Evolutionary conservation across 768 basidiomycete species (phyloP), one percentile per base, ranked within the genome.

Genomic region (Pilatotrama ljubarskyi): DNA sequence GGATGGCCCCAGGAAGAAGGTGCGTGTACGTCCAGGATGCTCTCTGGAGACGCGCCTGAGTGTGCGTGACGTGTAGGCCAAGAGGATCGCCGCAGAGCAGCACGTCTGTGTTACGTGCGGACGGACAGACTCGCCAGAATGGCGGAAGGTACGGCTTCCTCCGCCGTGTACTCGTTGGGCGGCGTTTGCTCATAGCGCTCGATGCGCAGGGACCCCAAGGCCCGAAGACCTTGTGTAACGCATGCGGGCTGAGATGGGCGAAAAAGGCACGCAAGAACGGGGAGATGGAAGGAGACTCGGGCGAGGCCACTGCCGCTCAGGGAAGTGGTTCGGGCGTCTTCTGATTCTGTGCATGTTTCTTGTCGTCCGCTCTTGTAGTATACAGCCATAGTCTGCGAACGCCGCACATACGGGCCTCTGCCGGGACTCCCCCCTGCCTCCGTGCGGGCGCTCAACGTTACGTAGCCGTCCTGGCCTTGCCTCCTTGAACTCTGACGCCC

Each of bases 141-240:
- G 96, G 96, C 84, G 96, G 67, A 95, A 94, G 82, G 92, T 82
- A 51, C 51, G 70, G 24, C 2, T 3, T 29, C 44, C 42, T 18
- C 42, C n/a, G 5, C 25, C 26, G 17, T n/a, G 11, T 43, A 22
- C 25, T 10, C 17, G 2, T 22, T 5, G 11, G 37, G 17, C 24
- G n/a, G 13, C 5, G 46, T 17, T 17, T 40, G 15, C 37, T 55
- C 35, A 42, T 29, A 15, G 15, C 51, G 32, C 15, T 44, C 5
- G n/a, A 1, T 9, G 8, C 1, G 11, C 64, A 91, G 91, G 96
- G 96, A 11, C 96, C 96, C 1, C 80, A 84, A 55, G 96, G 96
- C 36, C 94, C 96, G 1, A 99, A 98, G 77, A 97, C 96, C n/a
- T 76, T 98, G 5, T 98, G 96, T 78, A 97, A 98, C 73, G 95